Conservation (phyloP, 768 basidiomycete genomes). For the Lentinula detonsa region DNA sequence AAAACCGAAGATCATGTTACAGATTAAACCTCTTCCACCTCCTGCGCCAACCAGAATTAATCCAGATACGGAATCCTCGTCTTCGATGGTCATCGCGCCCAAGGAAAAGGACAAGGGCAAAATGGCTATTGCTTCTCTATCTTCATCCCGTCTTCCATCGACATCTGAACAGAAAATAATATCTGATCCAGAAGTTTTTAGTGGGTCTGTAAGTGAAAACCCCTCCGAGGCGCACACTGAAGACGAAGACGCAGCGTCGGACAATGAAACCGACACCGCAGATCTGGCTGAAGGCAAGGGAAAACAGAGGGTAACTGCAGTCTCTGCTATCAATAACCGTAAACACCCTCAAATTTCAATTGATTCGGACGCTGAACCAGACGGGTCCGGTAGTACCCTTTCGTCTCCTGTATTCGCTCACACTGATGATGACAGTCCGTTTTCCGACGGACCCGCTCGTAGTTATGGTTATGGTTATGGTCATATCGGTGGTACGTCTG, state of each 20-base stretch:
- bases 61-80: not conserved
- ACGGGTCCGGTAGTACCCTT: conserved; percentile 12
- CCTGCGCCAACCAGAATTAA: not conserved
- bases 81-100: not conserved
- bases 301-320: not conserved
- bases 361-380: conserved; percentile 3
- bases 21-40: conserved; percentile 6
- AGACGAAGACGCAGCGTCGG: not conserved
- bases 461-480: conserved; percentile 6
- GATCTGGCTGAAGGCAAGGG: not conserved
- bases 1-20: conserved; percentile 6
- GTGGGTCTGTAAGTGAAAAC: not conserved
- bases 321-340: not conserved
- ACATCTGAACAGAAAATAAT: not conserved
- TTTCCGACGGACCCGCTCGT: not conserved
- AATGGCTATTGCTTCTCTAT: not conserved
- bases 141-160: not conserved
- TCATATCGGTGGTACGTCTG: not conserved
- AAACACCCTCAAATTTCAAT: not conserved
- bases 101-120: not conserved
- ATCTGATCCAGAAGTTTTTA: not conserved
- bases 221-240: not conserved
- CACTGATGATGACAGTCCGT: conserved; percentile 15
- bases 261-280: not conserved
- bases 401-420: conserved; percentile 39